Percentiles rank a stretch among this genome's conserved stretches.
Conservation (phyloP, 176 grass and related monocot species). For the Zea mays region DNA sequence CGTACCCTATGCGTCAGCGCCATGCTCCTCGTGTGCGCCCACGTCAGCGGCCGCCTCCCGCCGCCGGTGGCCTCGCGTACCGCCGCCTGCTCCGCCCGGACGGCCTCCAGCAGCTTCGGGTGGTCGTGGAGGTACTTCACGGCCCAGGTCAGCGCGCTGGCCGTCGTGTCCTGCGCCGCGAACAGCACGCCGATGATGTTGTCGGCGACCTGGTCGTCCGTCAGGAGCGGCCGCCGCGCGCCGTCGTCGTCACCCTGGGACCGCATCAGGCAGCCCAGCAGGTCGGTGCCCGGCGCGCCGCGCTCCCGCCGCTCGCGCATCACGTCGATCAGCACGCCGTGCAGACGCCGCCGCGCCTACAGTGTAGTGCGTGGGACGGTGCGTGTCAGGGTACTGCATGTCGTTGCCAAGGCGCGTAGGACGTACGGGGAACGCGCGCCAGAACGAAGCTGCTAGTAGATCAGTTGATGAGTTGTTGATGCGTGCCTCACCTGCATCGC, state of each 20-base stretch:
- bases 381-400: not conserved
- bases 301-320: constrained; percentile 55
- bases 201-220: constrained; percentile 79
- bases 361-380: not conserved
- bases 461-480: too few species aligned
- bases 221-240: constrained; percentile 37
- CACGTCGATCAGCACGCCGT: constrained; percentile 67
- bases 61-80: constrained; percentile 59
- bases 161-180: constrained; percentile 97
- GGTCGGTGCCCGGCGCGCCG: constrained; percentile 38
- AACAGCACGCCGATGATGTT: constrained; percentile 96
- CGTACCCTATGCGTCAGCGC: constrained; percentile 68
- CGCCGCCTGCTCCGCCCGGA: constrained; percentile 68
- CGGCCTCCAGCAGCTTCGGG: constrained; percentile 63
- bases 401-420: not conserved
- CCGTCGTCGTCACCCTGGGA: constrained; percentile 37
- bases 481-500: constrained; percentile 68
- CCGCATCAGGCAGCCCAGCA: constrained; percentile 79
- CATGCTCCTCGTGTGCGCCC: constrained; percentile 84
- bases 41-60: constrained; percentile 64
- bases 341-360: constrained; percentile 73
- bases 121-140: constrained; percentile 86
- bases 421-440: not conserved
- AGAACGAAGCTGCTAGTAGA: too few species aligned
- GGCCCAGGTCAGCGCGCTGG: constrained; percentile 93